These are phyloP conservation scores for Crucihimalaya himalaica DNA, from an alignment of 345 rosid species.

Conservation along the genomic window DNA sequence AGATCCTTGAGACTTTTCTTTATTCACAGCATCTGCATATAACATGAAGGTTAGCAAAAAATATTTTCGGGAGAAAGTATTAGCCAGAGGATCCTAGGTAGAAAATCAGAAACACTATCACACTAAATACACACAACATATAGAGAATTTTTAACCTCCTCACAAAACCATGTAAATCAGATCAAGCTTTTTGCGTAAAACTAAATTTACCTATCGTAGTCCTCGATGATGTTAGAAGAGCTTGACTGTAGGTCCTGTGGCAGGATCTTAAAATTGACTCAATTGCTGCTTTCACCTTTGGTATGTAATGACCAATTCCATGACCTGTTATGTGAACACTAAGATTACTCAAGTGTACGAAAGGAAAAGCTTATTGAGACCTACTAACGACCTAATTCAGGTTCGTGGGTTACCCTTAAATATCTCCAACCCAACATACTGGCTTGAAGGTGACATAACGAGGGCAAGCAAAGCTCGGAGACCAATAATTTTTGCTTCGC, in stretches of 20 bases:
- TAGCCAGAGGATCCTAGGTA: constrained; percentile 16
- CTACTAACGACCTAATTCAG: constrained; percentile 21
- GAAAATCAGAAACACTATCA: constrained; percentile 2
- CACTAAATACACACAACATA: background rate
- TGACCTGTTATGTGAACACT: constrained; percentile 57
- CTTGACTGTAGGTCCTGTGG: constrained; percentile 78
- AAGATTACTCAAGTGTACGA: constrained; percentile 20
- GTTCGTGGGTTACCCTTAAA: constrained; percentile 65
- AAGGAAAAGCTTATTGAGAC: constrained; percentile 18
- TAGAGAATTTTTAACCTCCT: constrained; percentile 7
- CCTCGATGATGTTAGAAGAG: constrained; percentile 90
- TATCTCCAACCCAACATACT: constrained; percentile 84
- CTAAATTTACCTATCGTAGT: constrained; percentile 69
- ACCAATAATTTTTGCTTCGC: constrained; percentile 97
- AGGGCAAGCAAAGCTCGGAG: constrained; percentile 95
- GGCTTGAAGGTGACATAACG: constrained; percentile 88
- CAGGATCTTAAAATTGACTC: constrained; percentile 94
- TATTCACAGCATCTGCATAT: constrained; percentile 82
- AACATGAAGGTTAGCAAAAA: constrained; percentile 31
- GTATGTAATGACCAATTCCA: constrained; percentile 88
- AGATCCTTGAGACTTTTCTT: constrained; percentile 96
- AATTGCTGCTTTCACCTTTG: constrained; percentile 97
- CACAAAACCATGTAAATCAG: constrained; percentile 15
- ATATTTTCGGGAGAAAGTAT: constrained; percentile 20
- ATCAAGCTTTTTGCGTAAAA: constrained; percentile 15